A percentile compares a stretch with the other conserved stretches of the same genome.
Evolutionary conservation across 2,329 filamentous ascomycete species (phyloP).

Genomic region (Colletotrichum lini): DNA sequence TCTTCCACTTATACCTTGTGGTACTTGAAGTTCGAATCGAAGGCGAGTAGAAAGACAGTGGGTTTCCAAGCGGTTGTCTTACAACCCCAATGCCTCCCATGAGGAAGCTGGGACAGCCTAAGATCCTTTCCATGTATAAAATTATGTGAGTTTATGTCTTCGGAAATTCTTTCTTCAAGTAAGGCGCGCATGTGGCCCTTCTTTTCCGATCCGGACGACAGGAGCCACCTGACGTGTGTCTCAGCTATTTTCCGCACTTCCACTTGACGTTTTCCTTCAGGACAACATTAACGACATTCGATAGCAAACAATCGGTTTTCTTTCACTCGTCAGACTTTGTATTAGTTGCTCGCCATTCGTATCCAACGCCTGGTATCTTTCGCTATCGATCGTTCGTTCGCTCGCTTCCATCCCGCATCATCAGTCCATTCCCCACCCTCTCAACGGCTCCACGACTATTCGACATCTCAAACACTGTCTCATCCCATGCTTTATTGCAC

Average conservation of each 20-base stretch:
- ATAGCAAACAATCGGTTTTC: background rate
- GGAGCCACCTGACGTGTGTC: background rate
- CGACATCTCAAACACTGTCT: background rate
- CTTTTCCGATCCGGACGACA: background rate
- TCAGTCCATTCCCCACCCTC: background rate
- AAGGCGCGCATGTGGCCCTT: background rate
- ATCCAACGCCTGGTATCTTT: background rate
- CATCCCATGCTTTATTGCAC: too few relatives aligned
- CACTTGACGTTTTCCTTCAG: background rate
- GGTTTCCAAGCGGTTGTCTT: background rate
- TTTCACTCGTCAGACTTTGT: background rate
- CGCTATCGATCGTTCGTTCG: background rate
- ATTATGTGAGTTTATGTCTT: background rate
- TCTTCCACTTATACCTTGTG: background rate
- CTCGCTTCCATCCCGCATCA: background rate
- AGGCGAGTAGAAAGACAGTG: background rate
- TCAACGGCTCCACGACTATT: background rate
- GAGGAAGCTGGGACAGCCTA: background rate
- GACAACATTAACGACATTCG: background rate
- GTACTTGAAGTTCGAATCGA: background rate
- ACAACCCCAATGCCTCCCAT: background rate
- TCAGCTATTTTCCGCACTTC: background rate
- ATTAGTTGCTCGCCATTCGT: background rate
- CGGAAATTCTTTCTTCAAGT: background rate
- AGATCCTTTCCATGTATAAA: background rate